Base-by-base conservation (phyloP, 1,139 yeast genomes). In the Hanseniaspora uvarum region DNA sequence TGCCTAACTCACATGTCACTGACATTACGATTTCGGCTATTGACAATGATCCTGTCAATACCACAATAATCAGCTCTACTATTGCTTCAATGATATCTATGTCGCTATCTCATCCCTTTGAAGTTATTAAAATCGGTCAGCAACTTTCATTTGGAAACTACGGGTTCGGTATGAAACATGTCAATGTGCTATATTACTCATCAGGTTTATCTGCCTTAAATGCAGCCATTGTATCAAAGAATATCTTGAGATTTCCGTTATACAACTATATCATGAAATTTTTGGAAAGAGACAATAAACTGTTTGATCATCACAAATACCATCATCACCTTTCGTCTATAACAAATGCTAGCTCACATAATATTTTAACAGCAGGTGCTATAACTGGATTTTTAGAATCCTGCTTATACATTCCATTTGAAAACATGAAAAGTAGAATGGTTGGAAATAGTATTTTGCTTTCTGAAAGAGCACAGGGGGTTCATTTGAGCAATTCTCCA, bases 341-440 rank as follows among this genome's bases (percentile, higher is more conserved):
- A 21, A 81, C 77, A 21, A 67, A 69, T 44, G 77, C 77, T 24
- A 74, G 85, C 1, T 73, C 81, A 16, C 88, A 89, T 3, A 86
- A 86, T 59, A 75, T 84, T 51, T 83, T 83, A 10, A 80, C 86
- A 57, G 96, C 96, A 2, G 96, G 95, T 6, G 77, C 83, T 52
- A 77, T 87, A 72, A 85, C 95, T 11, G 97, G 94, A 5, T 74
- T 82, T 56, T 70, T 81, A 53, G 98, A 92, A 67, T 81, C 94
- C 5, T 61, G 87, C 44, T 78, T 88, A 73, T 78, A 92, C 31
- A 85, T 92, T 26, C 98, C 98, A 0, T 89, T 92, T 68, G 98
- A 92, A 63, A 86, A 82, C 64, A 75, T 88, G 60, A 88, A 89
- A 65, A 83, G 86, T 5, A 77, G 87, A 14, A 82, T 87, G 92